These are phyloP conservation scores for Cyberlindnera euphorbiae DNA, from an alignment of 805 yeast species.

Conservation along the genomic window DNA sequence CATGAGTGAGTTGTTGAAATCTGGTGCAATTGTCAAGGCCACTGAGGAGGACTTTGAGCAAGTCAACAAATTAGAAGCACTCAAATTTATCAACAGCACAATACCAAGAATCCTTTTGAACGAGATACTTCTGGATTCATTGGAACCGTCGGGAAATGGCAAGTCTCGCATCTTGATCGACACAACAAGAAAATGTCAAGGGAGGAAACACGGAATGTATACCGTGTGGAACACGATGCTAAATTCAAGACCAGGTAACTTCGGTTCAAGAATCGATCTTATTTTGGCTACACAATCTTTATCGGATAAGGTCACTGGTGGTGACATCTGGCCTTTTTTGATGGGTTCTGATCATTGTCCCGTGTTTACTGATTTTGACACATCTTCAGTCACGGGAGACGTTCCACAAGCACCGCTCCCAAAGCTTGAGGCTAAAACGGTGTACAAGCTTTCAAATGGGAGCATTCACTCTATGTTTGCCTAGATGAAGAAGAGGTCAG, in stretches of 20 bases:
- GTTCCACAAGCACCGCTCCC: conserved; percentile 22
- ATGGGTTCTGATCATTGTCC: conserved; percentile 97
- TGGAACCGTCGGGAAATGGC: conserved; percentile 26
- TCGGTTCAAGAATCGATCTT: conserved; percentile 84
- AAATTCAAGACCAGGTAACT: conserved; percentile 74
- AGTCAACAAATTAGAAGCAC: conserved; percentile 28
- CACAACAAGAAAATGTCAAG: conserved; percentile 51
- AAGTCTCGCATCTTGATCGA: conserved; percentile 48
- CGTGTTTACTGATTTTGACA: conserved; percentile 60
- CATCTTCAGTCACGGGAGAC: conserved; percentile 7
- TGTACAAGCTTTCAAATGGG: conserved; percentile 37
- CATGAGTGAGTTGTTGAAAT: conserved; percentile 41
- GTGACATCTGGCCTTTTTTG: conserved; percentile 59
- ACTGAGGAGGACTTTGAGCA: conserved; percentile 30
- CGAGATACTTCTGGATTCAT: conserved; percentile 34
- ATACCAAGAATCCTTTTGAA: conserved; percentile 44
- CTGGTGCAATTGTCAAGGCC: conserved; percentile 28
- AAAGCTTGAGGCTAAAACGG: conserved; percentile 49
- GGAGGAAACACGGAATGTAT: conserved; percentile 60
- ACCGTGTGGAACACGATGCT: conserved; percentile 89
- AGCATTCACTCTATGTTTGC: conserved; percentile 34
- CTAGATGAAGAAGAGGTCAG: conserved; percentile 17
- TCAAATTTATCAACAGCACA: conserved; percentile 35
- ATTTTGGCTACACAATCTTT: conserved; percentile 48
- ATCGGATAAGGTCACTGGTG: conserved; percentile 29